Percentiles rank a stretch among this genome's conserved stretches.
phyloP scores from a whole-genome alignment of 2,329 filamentous ascomycete species.

The Diaporthe sp. region DNA sequence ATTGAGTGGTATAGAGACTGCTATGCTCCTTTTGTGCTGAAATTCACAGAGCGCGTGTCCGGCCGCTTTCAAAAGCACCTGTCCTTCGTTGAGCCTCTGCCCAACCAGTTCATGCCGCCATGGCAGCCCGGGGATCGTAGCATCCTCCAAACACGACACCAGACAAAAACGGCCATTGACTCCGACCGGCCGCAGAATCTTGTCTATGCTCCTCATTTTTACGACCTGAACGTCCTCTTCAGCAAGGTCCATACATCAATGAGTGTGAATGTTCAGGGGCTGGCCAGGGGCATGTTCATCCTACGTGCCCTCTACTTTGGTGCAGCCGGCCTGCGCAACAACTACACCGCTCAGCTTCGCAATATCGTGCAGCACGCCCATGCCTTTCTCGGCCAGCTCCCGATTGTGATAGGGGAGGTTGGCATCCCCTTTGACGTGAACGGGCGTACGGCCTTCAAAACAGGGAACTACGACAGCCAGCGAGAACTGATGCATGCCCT shows the following conservation, averaged over 20 bases:
- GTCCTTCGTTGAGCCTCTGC: conserved; percentile 56
- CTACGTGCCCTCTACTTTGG: conserved; percentile 57
- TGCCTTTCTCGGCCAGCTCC: conserved; percentile 49
- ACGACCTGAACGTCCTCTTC: conserved; percentile 57
- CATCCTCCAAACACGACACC: conserved; percentile 41
- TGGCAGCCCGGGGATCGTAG: conserved; percentile 47
- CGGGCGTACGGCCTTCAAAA: conserved; percentile 49
- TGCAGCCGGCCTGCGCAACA: conserved; percentile 51
- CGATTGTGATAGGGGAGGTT: conserved; percentile 55
- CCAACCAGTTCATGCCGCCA: conserved; percentile 56
- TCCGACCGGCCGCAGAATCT: conserved; percentile 48
- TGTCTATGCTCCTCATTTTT: conserved; percentile 58
- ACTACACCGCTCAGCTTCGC: conserved; percentile 53
- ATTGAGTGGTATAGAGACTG: conserved; percentile 58
- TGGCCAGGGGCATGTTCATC: conserved; percentile 55
- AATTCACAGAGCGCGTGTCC: conserved; percentile 51
- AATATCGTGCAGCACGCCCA: conserved; percentile 52
- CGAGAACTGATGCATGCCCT: conserved; percentile 55
- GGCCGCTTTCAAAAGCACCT: conserved; percentile 47
- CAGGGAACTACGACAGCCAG: conserved; percentile 54
- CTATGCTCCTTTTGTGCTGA: conserved; percentile 55
- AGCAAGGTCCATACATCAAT: conserved; percentile 51
- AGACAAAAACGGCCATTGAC: conserved; percentile 46
- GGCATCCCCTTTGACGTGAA: conserved; percentile 58
- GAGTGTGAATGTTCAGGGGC: conserved; percentile 56